Base-by-base conservation (phyloP, 768 basidiomycete genomes). In the Termitomyces sp. region DNA sequence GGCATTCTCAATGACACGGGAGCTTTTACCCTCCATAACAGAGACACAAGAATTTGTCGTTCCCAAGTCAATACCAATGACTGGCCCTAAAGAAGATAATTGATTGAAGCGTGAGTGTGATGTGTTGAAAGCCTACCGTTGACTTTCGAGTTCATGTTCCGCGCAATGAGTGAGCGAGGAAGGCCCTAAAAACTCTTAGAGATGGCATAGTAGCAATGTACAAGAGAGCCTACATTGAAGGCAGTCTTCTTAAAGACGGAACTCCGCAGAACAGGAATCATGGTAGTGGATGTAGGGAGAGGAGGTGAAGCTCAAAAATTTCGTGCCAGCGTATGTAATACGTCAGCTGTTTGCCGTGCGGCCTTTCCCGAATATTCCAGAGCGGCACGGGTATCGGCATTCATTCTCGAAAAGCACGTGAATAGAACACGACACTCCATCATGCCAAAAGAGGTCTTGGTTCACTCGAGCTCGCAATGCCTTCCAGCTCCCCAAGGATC, bases 131-230 rank as follows among this genome's bases (percentile, higher is more conserved):
- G 55, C 72, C 85, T 62, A 91, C 91, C 95, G 63, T 81, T 85
- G 73, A 96, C 91, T 84, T 96, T 97, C 65, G 89, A 86, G 81
- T 95, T 95, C 92, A 95, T 95, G 79, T 88, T 93, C 75, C 94
- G 86, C 67, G 90, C 90, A 72, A 93, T 85, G 73, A 81, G 76
- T 61, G 85, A 83, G 66, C 89, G 87, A 64, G 86, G 83, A 68
- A 87, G 74, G 66, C 80, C 82, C 88, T 89, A 58, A 33, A 62
- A 54, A 56, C 50, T 55, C 67, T 59, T 59, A 57, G 44, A 47
- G 22, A 37, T 30, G 18, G 13, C 41, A 44, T 15, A 41, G 9
- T 36, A 24, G 1, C 4, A 12, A 36, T n/a, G 4, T 34, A 30
- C 9, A 18, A 39, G 9, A 22, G 77, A 81, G 60, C 71, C 83